Evolutionary conservation across 2,329 filamentous ascomycete genomes (phyloP), one percentile per base, ranked within the genome.

Genomic region (Aspergillus sp.): DNA sequence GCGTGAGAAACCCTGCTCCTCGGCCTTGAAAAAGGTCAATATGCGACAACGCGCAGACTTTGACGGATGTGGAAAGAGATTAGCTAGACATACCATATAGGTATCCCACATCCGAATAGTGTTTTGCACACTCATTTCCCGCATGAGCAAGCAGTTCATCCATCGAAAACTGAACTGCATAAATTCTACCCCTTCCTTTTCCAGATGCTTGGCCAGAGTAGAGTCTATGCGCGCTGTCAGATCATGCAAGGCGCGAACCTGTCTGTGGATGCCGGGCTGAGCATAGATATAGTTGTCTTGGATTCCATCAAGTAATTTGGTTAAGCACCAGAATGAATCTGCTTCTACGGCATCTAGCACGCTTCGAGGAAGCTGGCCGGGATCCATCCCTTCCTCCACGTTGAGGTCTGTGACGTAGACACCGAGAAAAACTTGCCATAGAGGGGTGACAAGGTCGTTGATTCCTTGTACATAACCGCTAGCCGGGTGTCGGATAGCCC

Each of bases 101-200:
- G 95, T 99, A 78, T 99, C 95, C 95, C 95, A 99, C 95, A 99
- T 99, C 69, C 95, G 86, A 66, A 99, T 96, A 0, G 93, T 97
- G 75, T 97, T 98, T 76, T 89, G 91, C 60, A 99, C 94, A 74
- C 91, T 97, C 67, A 99, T 91, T 80, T 99, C 95, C 66, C 95
- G 87, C 95, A 99, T 99, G 67, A 99, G 83, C 56, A 99, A 86
- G 77, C 95, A 99, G 73, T 99, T 99, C 95, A 99, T 99, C 95
- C 95, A 99, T 60, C 95, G 86, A 76, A 99, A 99, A 78, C 93
- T 97, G 79, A 99, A 99, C 74, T 99, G 95, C 72, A 99, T 99
- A 73, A 99, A 99, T 75, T 99, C 95, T 30, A 99, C 92, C 34
- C 93, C 90, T 77, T 98, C 93, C 25, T 86, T 86, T 74, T 97